Evolutionary conservation across 73 alveolate species (phyloP).

Genomic region (Stentor coeruleus): DNA sequence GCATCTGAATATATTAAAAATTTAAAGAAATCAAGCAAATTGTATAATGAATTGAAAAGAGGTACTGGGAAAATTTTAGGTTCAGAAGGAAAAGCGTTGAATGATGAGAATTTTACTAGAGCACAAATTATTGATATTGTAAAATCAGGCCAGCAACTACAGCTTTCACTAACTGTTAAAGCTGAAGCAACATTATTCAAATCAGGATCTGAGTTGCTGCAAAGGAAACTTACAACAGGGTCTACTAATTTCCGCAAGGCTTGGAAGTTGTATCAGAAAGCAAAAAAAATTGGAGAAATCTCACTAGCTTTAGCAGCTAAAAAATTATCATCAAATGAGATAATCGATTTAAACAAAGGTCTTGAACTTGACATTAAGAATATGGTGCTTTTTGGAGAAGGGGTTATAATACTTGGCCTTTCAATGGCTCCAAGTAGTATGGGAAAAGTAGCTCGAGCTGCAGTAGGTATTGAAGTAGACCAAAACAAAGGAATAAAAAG

Average conservation of each 20-base stretch:
- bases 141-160: neutral
- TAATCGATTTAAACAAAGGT: neutral
- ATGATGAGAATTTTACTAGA: neutral
- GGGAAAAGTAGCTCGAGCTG: constrained; percentile 12
- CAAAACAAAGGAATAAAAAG: constrained; percentile 17
- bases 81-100: too few relatives aligned
- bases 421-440: constrained; percentile 27
- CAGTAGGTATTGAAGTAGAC: constrained; percentile 24
- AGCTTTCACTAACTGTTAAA: neutral
- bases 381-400: constrained; percentile 27
- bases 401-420: constrained; percentile 23
- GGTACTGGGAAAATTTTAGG: neutral
- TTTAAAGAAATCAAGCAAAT: too few relatives aligned
- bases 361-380: constrained; percentile 28
- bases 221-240: neutral
- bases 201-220: constrained; percentile 11
- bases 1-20: neutral
- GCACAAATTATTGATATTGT: neutral
- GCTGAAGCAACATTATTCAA: constrained; percentile 26
- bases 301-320: neutral
- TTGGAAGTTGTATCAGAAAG: constrained; percentile 21
- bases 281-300: constrained; percentile 11
- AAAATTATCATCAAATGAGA: neutral
- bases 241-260: constrained; percentile 10
- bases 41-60: too few relatives aligned